phyloP scores from a whole-genome alignment of 345 rosid species.

The Odontarrhena argentea region DNA sequence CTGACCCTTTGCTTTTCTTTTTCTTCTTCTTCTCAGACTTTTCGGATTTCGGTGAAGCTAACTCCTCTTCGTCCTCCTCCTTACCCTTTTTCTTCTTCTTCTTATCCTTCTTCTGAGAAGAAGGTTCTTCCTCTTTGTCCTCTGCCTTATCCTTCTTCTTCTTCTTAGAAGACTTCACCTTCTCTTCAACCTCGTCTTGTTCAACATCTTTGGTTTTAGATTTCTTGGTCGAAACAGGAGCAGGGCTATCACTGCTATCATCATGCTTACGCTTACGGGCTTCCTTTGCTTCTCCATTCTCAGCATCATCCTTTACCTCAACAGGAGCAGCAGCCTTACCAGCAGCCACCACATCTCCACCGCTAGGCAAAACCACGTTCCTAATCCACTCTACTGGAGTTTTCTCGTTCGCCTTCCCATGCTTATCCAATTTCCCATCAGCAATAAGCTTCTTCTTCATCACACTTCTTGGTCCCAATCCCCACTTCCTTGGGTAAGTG shows the following conservation, averaged over 20 bases:
- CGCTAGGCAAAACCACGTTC: slow-evolving; percentile 68
- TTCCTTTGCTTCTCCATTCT: slow-evolving; percentile 50
- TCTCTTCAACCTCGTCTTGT: slow-evolving; percentile 39
- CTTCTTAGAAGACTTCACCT: slow-evolving; percentile 44
- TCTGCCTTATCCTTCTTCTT: slow-evolving; percentile 56
- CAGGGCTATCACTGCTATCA: slow-evolving; percentile 48
- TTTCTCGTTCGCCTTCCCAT: slow-evolving; percentile 77
- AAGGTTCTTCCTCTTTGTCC: slow-evolving; percentile 58
- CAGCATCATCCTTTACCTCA: slow-evolving; percentile 39
- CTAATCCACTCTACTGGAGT: slow-evolving; percentile 84
- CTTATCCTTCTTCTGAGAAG: slow-evolving; percentile 50
- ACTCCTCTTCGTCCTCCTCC: slow-evolving; percentile 43
- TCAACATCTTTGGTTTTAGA: slow-evolving; percentile 47
- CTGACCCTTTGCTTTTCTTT: slow-evolving; percentile 67
- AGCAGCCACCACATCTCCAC: slow-evolving; percentile 78
- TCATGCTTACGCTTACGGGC: slow-evolving; percentile 59
- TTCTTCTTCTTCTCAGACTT: slow-evolving; percentile 77
- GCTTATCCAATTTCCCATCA: slow-evolving; percentile 86
- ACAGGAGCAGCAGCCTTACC: slow-evolving; percentile 62
- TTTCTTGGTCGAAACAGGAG: slow-evolving; percentile 55
- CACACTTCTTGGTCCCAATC: slow-evolving; percentile 84
- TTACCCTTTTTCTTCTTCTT: slow-evolving; percentile 52
- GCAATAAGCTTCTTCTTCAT: slow-evolving; percentile 84
- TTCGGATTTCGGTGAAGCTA: slow-evolving; percentile 64
- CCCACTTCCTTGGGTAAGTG: slow-evolving; percentile 97